Conservation (phyloP, 495 filamentous ascomycete species). For the Penicillium pancosmium region DNA sequence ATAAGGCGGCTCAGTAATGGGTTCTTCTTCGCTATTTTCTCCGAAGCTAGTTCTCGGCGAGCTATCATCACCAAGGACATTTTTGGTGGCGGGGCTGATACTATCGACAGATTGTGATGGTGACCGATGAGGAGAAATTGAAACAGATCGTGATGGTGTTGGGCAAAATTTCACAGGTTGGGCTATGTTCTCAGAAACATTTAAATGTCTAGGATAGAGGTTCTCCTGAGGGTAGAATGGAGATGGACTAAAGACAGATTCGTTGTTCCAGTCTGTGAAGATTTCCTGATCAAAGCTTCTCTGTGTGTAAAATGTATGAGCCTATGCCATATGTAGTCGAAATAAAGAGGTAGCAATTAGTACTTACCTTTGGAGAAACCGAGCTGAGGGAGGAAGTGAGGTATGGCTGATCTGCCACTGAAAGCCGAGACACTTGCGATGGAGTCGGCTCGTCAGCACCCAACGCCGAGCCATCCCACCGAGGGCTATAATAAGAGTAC, state of each 20-base stretch:
- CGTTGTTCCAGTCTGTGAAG: neutral
- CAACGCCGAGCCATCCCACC: conserved; percentile 4
- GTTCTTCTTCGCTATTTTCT: conserved; percentile 35
- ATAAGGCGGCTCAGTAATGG: conserved; percentile 66
- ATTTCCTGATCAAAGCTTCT: conserved; percentile 1
- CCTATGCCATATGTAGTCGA: neutral
- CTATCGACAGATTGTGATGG: conserved; percentile 27
- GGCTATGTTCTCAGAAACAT: neutral
- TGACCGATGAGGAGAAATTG: conserved; percentile 19
- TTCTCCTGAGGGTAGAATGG: conserved; percentile 1
- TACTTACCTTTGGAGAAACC: neutral
- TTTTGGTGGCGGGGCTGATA: conserved; percentile 18
- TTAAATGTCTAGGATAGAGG: neutral
- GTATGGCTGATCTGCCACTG: conserved; percentile 11
- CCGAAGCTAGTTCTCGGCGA: conserved; percentile 20
- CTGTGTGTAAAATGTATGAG: neutral
- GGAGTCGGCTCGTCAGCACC: conserved; percentile 16
- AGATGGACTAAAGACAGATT: neutral
- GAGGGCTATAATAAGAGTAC: conserved; percentile 14
- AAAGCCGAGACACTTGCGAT: conserved; percentile 14
- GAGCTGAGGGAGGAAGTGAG: conserved; percentile 9
- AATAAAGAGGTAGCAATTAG: neutral
- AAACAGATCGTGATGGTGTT: conserved; percentile 12
- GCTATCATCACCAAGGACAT: conserved; percentile 8
- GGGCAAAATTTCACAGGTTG: neutral